Base-by-base conservation (phyloP, 257 asterid species). In the Datura wrightii region DNA sequence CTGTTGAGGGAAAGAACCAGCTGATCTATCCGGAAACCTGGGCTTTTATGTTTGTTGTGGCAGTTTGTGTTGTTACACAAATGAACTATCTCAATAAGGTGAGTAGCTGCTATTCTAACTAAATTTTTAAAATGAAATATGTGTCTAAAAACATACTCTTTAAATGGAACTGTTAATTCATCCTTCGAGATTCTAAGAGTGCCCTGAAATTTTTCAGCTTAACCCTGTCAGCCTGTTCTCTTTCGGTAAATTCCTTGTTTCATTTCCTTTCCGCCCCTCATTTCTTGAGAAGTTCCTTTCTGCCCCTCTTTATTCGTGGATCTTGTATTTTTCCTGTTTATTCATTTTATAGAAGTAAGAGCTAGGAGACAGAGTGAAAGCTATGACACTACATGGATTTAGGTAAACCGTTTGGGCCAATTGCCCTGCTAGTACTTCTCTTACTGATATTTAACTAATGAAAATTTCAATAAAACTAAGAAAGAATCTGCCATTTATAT, bases 41-140 rank as follows among this genome's bases (percentile, higher is more conserved):
- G 97, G 82, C 89, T 86, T 95, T 95, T 84, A 85, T 90, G 95
- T 56, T 91, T 42, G 89, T 92, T 84, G 96, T 95, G 87, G 93
- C 90, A 82, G 86, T 87, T 65, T 95, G 95, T 87, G 98, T 95
- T 82, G 86, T 94, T 81, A 94, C 94, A 87, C 97, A 95, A 89
- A 91, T 94, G 98, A 95, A 94, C 87, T 95, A 95, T 89, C 97
- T 95, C 85, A 95, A 95, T 92, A 95, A 93, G 97, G 98, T 85
- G 87, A 88, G 92, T 87, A 84, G 52, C 65, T 9, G 48, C 0
- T 79, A 34, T 52, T 52, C 5, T 78, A 78, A 52, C 48, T 34
- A 24, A 24, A 37, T 4, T 50, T 74, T 76, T 76, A 2, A 13
- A 14, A 50, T 76, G 62, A 15, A 31, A 48, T 24, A 2, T 24